phyloP scores from a whole-genome alignment of 495 filamentous ascomycete genomes.

The Hyaloscypha finlandica region DNA sequence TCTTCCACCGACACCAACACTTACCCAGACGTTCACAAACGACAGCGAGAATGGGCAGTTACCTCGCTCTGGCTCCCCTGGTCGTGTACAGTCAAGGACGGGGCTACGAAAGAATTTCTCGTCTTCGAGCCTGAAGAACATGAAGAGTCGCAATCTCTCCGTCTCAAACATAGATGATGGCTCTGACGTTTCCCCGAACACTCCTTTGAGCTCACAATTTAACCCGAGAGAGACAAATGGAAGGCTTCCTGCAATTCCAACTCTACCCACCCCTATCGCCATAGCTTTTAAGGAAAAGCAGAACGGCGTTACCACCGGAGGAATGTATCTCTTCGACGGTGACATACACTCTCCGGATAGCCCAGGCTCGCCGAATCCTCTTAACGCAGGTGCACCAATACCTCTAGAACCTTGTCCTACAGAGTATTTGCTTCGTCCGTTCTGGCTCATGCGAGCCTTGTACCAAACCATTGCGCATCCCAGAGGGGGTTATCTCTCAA shows the following conservation, averaged over 20 bases:
- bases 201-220: slow-evolving; percentile 71
- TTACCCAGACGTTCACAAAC: slow-evolving; percentile 44
- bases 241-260: slow-evolving; percentile 53
- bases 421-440: slow-evolving; percentile 82
- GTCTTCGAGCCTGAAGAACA: slow-evolving; percentile 70
- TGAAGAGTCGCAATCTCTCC: slow-evolving; percentile 73
- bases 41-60: slow-evolving; percentile 43
- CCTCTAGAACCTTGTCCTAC: slow-evolving; percentile 91
- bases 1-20: slow-evolving; percentile 35
- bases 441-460: slow-evolving; percentile 93
- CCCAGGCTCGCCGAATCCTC: slow-evolving; percentile 65
- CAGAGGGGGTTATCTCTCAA: slow-evolving; percentile 88
- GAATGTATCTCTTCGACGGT: slow-evolving; percentile 81
- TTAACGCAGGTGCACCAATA: slow-evolving; percentile 56
- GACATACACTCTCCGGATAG: slow-evolving; percentile 75
- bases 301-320: slow-evolving; percentile 59
- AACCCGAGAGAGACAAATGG: slow-evolving; percentile 47
- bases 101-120: slow-evolving; percentile 78
- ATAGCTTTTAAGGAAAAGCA: slow-evolving; percentile 53
- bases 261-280: slow-evolving; percentile 69
- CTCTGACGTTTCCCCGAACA: slow-evolving; percentile 68
- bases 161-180: slow-evolving; percentile 69
- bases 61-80: slow-evolving; percentile 41
- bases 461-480: slow-evolving; percentile 93
- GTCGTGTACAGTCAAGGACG: slow-evolving; percentile 35